Conservation (phyloP, 441 rosid genomes). For the Corymbia calophylla region DNA sequence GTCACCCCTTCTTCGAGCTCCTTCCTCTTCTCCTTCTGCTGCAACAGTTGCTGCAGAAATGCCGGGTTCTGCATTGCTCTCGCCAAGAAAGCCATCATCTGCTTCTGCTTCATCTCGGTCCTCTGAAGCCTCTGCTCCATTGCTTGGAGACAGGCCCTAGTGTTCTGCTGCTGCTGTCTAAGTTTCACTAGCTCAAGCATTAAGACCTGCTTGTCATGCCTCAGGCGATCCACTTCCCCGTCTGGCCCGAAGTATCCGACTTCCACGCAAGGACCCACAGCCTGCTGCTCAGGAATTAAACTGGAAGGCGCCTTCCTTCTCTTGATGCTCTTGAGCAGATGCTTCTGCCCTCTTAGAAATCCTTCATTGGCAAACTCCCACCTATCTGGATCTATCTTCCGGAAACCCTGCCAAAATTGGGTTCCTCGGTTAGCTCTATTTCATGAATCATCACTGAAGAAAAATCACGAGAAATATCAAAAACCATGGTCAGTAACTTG, state of each 20-base stretch:
- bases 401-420: constrained; percentile 61
- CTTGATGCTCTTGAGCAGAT: constrained; percentile 55
- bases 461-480: not conserved
- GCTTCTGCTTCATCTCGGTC: constrained; percentile 71
- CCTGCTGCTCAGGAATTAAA: constrained; percentile 28
- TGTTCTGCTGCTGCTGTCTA: constrained; percentile 62
- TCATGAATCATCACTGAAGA: not conserved
- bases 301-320: constrained; percentile 44
- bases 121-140: constrained; percentile 66
- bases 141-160: constrained; percentile 44
- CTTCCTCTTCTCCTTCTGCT: constrained; percentile 43
- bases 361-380: constrained; percentile 91
- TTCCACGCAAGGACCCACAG: constrained; percentile 41
- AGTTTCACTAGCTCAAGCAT: constrained; percentile 67
- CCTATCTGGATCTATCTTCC: constrained; percentile 75
- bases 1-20: constrained; percentile 51
- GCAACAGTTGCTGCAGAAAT: constrained; percentile 47
- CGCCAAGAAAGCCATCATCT: constrained; percentile 84
- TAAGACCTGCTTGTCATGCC: constrained; percentile 52
- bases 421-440: not conserved
- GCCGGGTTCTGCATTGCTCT: constrained; percentile 58
- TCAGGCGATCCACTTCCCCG: constrained; percentile 45
- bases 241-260: constrained; percentile 63
- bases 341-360: constrained; percentile 63
- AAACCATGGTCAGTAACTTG: not conserved